Base-by-base conservation (phyloP, 441 rosid genomes). In the Aleurites moluccanus region DNA sequence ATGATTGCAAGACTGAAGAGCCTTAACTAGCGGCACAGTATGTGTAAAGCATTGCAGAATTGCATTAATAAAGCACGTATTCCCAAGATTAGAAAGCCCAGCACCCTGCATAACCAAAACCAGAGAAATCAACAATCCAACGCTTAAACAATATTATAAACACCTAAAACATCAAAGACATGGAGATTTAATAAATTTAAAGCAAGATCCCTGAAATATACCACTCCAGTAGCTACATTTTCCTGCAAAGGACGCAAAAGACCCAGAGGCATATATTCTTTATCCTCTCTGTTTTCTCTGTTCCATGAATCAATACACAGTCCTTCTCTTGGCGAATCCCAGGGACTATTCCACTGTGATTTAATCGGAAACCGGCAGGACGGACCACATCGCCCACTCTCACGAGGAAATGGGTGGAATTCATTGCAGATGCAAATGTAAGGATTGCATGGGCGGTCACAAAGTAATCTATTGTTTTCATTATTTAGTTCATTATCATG, bases 41-140 rank as follows among this genome's bases (percentile, higher is more conserved):
- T 96, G 98, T 13, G 97, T 92, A 64, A 93, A 77, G 78, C 99
- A 93, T 72, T 96, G 99, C 79, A 96, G 78, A 47, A 93, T 86
- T 6, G 94, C 90, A 74, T 93, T 96, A 35, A 96, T 66, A 74
- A 88, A 96, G 83, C 99, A 96, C 2, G 92, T 90, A 79, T 92
- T 91, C 27, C 98, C 99, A 64, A 87, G 76, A 83, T 96, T 96
- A 28, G 16, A 73, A 60, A 96, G 86, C 45, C 97, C 98, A 45
- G 93, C 93, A 25, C 97, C 99, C 99, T 96, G 79, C 61, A 67
- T 76, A 73, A 52, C 30, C 2, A 59, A 62, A 60, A 70, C 62
- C 23, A 65, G 11, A 72, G 6, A 60, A 63, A 20, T 50, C 28
- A 72, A 14, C 27, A 67, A 53, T 33, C 42, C 65, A 44, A 44